A percentile compares a stretch with the other conserved stretches of the same genome.
Conservation (phyloP, 2,329 filamentous ascomycete species). For the Ophiosphaerella korrae region DNA sequence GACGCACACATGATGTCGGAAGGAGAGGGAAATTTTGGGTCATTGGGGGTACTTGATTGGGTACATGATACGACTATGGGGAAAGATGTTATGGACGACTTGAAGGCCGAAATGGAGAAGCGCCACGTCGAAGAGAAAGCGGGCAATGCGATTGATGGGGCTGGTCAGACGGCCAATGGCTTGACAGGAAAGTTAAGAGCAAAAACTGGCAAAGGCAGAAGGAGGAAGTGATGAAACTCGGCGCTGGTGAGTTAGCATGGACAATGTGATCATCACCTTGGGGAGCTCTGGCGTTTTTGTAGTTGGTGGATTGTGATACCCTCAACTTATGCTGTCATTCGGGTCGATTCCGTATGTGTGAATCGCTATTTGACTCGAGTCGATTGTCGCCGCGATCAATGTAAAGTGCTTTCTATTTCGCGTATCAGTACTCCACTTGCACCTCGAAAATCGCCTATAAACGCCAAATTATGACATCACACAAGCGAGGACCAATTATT, state of each 20-base stretch:
- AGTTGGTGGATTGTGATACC: background rate
- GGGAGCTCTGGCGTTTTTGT: background rate
- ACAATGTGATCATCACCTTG: too few species aligned
- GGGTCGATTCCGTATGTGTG: background rate
- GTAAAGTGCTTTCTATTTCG: conserved; percentile 34
- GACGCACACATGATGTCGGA: conserved; percentile 64
- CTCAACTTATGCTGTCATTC: background rate
- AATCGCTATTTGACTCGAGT: conserved; percentile 6
- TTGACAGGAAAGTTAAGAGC: conserved; percentile 35
- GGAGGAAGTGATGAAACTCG: conserved; percentile 20
- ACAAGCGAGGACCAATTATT: conserved; percentile 35
- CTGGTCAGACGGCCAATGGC: conserved; percentile 36
- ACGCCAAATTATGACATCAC: conserved; percentile 43
- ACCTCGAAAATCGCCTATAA: conserved; percentile 28
- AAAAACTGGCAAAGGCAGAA: conserved; percentile 35
- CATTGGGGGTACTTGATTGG: conserved; percentile 62
- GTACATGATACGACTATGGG: conserved; percentile 49
- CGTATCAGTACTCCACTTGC: conserved; percentile 35
- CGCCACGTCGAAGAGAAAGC: conserved; percentile 55
- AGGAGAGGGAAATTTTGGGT: conserved; percentile 65
- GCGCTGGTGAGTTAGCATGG: background rate
- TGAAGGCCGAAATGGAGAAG: conserved; percentile 62
- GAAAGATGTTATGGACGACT: conserved; percentile 63
- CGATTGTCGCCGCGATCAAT: conserved; percentile 8
- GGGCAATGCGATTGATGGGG: conserved; percentile 43